Conservation (phyloP, 1,284 basidiomycete genomes). For the Ustilago tritici region DNA sequence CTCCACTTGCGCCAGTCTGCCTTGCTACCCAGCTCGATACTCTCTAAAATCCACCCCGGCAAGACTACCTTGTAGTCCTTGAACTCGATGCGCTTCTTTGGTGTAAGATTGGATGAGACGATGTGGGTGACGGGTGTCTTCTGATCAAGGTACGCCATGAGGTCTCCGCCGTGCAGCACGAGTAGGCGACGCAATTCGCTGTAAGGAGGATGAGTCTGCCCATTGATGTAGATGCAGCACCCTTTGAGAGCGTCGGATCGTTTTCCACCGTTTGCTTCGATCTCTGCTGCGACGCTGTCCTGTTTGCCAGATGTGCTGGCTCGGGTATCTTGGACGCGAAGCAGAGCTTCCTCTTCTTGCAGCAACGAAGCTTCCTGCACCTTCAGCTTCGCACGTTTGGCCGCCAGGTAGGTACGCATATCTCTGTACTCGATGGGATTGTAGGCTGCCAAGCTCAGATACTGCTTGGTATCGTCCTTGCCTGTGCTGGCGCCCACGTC, state of each 20-base stretch:
- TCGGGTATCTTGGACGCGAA: constrained; percentile 15
- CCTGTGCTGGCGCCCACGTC: not conserved
- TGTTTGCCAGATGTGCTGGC: not conserved
- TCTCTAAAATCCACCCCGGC: constrained; percentile 88
- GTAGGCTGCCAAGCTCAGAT: constrained; percentile 72
- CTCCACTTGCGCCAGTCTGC: constrained; percentile 77
- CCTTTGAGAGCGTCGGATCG: constrained; percentile 53
- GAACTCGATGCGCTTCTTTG: constrained; percentile 88
- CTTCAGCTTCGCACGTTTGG: constrained; percentile 83
- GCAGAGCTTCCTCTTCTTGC: constrained; percentile 45
- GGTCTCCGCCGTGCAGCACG: constrained; percentile 83
- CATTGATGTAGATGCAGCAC: constrained; percentile 78
- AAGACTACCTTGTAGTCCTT: constrained; percentile 86
- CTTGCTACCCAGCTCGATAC: constrained; percentile 76
- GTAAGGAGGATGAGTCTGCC: constrained; percentile 87
- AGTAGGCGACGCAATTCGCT: constrained; percentile 85
- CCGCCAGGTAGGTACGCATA: constrained; percentile 85
- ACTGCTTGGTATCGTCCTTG: constrained; percentile 22
- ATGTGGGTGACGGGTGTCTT: constrained; percentile 80
- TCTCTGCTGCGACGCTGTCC: constrained; percentile 16
- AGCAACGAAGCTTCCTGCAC: constrained; percentile 57
- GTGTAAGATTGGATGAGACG: constrained; percentile 87
- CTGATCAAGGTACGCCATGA: constrained; percentile 84
- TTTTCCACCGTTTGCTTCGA: constrained; percentile 26
- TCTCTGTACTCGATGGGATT: constrained; percentile 83